These are phyloP conservation scores for Magnaporthiopsis rhizophila DNA, from an alignment of 2,329 filamentous ascomycete genomes.

Conservation along the genomic window DNA sequence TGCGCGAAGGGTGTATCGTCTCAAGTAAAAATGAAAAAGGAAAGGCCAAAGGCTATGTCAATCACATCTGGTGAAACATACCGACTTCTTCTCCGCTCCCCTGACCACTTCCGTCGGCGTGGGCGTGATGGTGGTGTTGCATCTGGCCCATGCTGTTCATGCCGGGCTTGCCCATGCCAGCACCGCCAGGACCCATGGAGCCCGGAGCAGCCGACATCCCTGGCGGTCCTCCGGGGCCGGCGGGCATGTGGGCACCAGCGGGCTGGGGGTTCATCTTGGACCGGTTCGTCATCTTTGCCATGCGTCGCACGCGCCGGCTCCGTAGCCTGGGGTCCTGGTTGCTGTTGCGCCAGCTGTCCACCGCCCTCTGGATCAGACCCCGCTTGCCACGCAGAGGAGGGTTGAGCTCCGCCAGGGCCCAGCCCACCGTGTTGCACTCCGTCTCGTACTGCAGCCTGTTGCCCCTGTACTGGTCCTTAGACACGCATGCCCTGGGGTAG, in stretches of 20 bases:
- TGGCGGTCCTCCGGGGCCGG: slow-evolving; percentile 39
- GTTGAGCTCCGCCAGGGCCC: slow-evolving; percentile 91
- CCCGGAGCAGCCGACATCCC: slow-evolving; percentile 55
- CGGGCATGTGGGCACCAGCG: slow-evolving; percentile 35
- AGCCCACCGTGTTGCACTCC: slow-evolving; percentile 99
- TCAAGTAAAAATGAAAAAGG: slow-evolving; percentile 21
- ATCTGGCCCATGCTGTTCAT: slow-evolving; percentile 58
- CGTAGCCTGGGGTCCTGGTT: slow-evolving; percentile 90
- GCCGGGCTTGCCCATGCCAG: slow-evolving; percentile 56
- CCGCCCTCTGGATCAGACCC: slow-evolving; percentile 90
- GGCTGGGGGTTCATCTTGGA: slow-evolving; percentile 16
- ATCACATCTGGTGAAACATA: slow-evolving; percentile 97
- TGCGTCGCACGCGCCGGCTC: slow-evolving; percentile 83
- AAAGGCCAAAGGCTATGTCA: slow-evolving; percentile 20
- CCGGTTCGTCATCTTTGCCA: slow-evolving; percentile 91
- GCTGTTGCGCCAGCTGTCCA: slow-evolving; percentile 98
- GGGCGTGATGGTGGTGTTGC: slow-evolving; percentile 65
- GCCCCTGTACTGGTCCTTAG: slow-evolving; percentile 92
- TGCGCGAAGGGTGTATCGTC: slow-evolving; percentile 2
- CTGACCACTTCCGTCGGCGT: slow-evolving; percentile 58
- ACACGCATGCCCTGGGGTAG: slow-evolving; percentile 88
- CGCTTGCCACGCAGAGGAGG: slow-evolving; percentile 85
- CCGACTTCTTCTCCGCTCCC: slow-evolving; percentile 78
- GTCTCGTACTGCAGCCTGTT: slow-evolving; percentile 96
- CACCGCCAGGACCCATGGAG: slow-evolving; percentile 50